A percentile compares a stretch with the other conserved stretches of the same genome.
These are phyloP conservation scores for Ceraceosorus guamensis DNA, from an alignment of 1,284 basidiomycete species.

Conservation along the genomic window DNA sequence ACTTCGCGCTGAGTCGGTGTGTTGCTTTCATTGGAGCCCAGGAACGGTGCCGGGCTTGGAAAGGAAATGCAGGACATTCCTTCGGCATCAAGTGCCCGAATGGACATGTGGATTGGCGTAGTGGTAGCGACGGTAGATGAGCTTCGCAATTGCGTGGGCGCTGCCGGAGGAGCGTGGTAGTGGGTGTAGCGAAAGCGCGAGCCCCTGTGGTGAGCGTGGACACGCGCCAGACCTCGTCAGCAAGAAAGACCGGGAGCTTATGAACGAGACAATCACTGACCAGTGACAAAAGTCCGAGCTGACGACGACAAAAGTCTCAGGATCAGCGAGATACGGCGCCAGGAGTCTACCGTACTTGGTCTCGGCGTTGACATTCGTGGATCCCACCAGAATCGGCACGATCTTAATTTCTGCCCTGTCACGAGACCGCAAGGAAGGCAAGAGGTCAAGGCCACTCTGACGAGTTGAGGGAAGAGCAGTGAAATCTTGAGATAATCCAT, in stretches of 20 bases:
- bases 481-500: background rate
- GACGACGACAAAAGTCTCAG: conserved; percentile 77
- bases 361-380: conserved; percentile 62
- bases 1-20: background rate
- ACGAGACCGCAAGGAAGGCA: background rate
- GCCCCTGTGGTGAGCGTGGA: conserved; percentile 59
- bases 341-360: conserved; percentile 63
- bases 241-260: background rate
- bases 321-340: conserved; percentile 68
- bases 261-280: conserved; percentile 51
- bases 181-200: conserved; percentile 80
- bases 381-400: conserved; percentile 85
- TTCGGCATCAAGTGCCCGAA: conserved; percentile 66
- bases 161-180: conserved; percentile 65
- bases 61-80: conserved; percentile 65
- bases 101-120: conserved; percentile 55
- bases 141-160: conserved; percentile 37
- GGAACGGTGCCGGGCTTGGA: conserved; percentile 9
- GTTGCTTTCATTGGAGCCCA: too few relatives aligned
- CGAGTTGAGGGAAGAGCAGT: too few relatives aligned
- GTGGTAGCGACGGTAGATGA: conserved; percentile 6
- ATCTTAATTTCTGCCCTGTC: conserved; percentile 66
- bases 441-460: too few relatives aligned
- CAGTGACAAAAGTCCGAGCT: conserved; percentile 98
- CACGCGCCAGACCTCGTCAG: background rate